Evolutionary conservation across 1,284 basidiomycete genomes (phyloP), one percentile per base, ranked within the genome.

Genomic region (Veloboletus limbatus): DNA sequence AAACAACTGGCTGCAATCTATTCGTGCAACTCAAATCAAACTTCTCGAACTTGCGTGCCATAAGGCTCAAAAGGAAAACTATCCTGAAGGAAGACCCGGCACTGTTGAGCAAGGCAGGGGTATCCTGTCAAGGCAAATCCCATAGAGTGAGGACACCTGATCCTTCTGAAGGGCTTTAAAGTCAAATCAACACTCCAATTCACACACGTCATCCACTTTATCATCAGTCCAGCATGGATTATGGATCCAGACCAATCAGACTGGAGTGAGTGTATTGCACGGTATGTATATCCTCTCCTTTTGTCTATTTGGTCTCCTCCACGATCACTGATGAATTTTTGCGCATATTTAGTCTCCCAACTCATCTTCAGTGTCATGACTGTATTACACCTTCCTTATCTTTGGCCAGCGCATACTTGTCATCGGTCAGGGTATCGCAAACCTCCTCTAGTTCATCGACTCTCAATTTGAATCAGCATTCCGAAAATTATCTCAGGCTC

Each of bases 211-310:
- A 81, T 16, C 82, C 82, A 10, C 69, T 88, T 25, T 86, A 87
- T 64, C 74, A 85, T 50, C 86, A 88, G 69, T 88, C 85, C 28
- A 88, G 85, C 64, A 90, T 89, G 88, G 88, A 91, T 88, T 57
- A 77, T 90, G 65, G 77, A 77, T 53, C 54, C 65, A 17, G 62
- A 64, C 31, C 69, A 69, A 48, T 59, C 65, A 24, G 70, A 71
- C 47, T 74, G 76, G 49, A 77, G 74, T 51, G 73, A 79, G 43
- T 72, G 71, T 45, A 81, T 87, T 60, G 72, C 74, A 53, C 76
- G 79, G 86, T 88, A 67, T 42, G 77, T 49, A 22, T 31, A 36
- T 30, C 45, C 49, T 43, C 22, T n/a, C n/a, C n/a, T n/a, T n/a
- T n/a, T n/a, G n/a, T 22, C 34, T 17, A 11, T 39, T 25, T 34